Percentiles rank a stretch among this genome's conserved stretches.
These are phyloP conservation scores for Delitschia confertaspora DNA, from an alignment of 495 filamentous ascomycete genomes.

Conservation along the genomic window DNA sequence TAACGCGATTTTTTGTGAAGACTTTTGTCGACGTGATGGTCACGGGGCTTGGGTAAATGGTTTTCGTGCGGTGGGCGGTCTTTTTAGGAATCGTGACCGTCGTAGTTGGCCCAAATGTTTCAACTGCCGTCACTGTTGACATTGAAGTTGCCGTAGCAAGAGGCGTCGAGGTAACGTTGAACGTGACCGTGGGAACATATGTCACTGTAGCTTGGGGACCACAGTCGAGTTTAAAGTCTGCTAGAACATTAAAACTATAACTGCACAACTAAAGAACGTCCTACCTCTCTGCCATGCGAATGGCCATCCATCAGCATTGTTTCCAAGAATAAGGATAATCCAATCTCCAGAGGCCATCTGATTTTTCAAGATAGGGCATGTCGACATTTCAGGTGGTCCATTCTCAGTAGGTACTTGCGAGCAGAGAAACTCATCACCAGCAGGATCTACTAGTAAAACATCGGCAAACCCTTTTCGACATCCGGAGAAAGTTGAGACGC, in stretches of 20 bases:
- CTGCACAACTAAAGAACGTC: constrained; percentile 6
- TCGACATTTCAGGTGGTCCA: constrained; percentile 28
- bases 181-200: constrained; percentile 15
- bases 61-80: constrained; percentile 25
- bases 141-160: constrained; percentile 13
- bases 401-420: constrained; percentile 28
- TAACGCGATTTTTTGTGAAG: constrained; percentile 18
- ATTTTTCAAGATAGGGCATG: constrained; percentile 33
- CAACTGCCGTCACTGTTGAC: constrained; percentile 5
- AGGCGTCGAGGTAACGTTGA: constrained; percentile 26
- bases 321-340: constrained; percentile 33
- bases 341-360: constrained; percentile 31
- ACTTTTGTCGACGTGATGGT: constrained; percentile 22
- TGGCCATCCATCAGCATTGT: constrained; percentile 32
- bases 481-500: constrained; percentile 31
- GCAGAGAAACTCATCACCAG: constrained; percentile 31
- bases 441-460: constrained; percentile 33
- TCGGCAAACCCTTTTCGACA: constrained; percentile 29
- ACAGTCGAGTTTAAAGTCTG: constrained; percentile 22
- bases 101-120: constrained; percentile 10
- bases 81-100: constrained; percentile 28
- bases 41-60: constrained; percentile 24
- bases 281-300: constrained; percentile 34
- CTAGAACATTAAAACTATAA: not conserved
- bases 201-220: constrained; percentile 32